Percentiles rank a stretch among this genome's conserved stretches.
phyloP scores from a whole-genome alignment of 2,329 filamentous ascomycete species.

The Phialophora verrucosa region DNA sequence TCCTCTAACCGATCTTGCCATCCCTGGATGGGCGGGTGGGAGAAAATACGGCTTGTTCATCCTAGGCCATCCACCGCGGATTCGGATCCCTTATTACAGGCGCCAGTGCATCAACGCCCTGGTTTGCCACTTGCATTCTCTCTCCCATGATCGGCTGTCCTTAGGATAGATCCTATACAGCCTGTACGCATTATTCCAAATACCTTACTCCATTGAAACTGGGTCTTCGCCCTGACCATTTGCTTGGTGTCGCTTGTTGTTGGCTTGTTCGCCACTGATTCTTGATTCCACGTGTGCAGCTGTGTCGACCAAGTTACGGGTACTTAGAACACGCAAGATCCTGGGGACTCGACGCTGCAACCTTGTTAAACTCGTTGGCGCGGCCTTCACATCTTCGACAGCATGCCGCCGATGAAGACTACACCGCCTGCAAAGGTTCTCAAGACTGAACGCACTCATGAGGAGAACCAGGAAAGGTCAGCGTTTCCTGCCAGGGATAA shows the following conservation, averaged over 20 bases:
- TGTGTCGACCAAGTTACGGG: background rate
- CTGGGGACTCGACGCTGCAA: background rate
- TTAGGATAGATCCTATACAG: background rate
- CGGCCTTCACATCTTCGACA: background rate
- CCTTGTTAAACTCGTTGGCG: background rate
- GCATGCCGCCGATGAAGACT: conserved; percentile 38
- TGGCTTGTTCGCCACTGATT: background rate
- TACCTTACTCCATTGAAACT: background rate
- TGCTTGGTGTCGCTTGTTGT: background rate
- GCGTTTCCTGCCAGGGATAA: conserved; percentile 16
- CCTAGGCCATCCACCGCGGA: conserved; percentile 3
- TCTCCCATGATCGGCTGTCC: background rate
- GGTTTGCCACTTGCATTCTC: conserved; percentile 1
- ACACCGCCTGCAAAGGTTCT: conserved; percentile 40
- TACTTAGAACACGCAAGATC: background rate
- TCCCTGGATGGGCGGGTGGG: background rate
- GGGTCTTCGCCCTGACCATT: background rate
- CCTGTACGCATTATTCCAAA: background rate
- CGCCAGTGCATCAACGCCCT: background rate
- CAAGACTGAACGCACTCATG: conserved; percentile 40
- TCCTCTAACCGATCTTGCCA: conserved; percentile 12
- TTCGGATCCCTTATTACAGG: background rate
- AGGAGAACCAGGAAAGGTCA: conserved; percentile 55
- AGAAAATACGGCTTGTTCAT: conserved; percentile 1
- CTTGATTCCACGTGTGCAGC: background rate